Evolutionary conservation across 768 basidiomycete genomes (phyloP).

Genomic region (Dacryopinax primogenitus): DNA sequence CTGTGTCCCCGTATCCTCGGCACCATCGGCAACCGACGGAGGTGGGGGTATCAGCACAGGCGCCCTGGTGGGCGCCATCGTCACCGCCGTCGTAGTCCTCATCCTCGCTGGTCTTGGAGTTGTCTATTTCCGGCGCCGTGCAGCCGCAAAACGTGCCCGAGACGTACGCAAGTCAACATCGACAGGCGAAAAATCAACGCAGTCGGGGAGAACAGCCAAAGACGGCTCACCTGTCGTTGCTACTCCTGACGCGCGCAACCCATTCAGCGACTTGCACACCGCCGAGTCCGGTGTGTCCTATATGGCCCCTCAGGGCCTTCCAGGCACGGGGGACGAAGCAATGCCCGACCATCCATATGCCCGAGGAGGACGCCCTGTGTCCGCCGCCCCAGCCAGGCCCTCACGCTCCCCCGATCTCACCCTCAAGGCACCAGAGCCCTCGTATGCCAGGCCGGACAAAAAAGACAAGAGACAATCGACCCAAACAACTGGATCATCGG

Average conservation of each 20-base stretch:
- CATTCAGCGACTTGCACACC: conserved; percentile 1
- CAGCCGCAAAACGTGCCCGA: background rate
- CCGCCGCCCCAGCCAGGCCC: background rate
- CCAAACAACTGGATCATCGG: background rate
- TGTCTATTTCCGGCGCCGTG: background rate
- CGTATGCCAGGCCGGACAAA: background rate
- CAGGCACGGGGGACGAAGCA: background rate
- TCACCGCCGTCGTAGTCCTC: background rate
- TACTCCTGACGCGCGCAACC: background rate
- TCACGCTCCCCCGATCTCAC: background rate
- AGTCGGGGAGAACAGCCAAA: background rate
- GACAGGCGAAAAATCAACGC: background rate
- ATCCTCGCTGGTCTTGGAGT: background rate
- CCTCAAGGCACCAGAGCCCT: background rate
- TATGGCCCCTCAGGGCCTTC: background rate
- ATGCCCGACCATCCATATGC: conserved; percentile 3
- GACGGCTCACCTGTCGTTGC: background rate
- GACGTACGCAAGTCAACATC: background rate
- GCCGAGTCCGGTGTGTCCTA: background rate
- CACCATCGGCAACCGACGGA: background rate
- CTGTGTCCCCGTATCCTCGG: background rate
- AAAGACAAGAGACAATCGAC: background rate
- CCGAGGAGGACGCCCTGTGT: background rate
- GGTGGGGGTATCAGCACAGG: background rate
- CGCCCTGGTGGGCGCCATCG: conserved; percentile 1